phyloP scores from a whole-genome alignment of 148 eudicot genomes.

The Nepenthes mirabilis region DNA sequence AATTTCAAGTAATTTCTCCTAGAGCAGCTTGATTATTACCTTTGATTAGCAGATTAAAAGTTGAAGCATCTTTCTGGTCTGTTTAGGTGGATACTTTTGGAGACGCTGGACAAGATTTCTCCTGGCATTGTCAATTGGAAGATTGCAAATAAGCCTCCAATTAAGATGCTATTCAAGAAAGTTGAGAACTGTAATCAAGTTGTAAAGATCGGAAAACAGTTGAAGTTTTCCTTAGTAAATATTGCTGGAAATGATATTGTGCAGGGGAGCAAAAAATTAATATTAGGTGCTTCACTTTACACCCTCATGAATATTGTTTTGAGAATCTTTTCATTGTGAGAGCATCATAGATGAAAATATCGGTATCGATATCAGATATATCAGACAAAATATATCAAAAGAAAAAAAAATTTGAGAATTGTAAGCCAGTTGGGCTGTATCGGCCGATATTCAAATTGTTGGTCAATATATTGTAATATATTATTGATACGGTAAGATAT shows the following conservation, averaged over 20 bases:
- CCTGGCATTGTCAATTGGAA: constrained; percentile 98
- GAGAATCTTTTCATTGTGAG: background rate
- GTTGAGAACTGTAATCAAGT: constrained; percentile 99
- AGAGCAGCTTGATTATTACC: too few species aligned
- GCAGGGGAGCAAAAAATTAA: constrained; percentile 92
- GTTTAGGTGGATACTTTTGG: constrained; percentile 81
- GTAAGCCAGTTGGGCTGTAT: too few species aligned
- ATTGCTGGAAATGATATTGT: constrained; percentile 99
- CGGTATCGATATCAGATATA: too few species aligned
- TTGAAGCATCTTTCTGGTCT: constrained; percentile 6
- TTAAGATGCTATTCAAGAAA: constrained; percentile 96
- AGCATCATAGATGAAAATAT: background rate
- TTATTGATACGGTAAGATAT: too few species aligned
- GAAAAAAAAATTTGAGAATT: too few species aligned
- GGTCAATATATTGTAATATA: too few species aligned
- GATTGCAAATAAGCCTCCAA: constrained; percentile 85
- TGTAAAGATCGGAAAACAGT: constrained; percentile 84
- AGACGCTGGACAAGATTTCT: constrained; percentile 88
- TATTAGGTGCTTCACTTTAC: constrained; percentile 48
- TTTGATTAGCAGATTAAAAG: background rate
- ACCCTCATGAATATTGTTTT: background rate
- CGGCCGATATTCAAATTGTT: too few species aligned
- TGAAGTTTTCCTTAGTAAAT: constrained; percentile 96
- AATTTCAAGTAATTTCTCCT: too few species aligned
- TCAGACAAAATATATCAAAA: too few species aligned